Evolutionary conservation across 2,329 filamentous ascomycete genomes (phyloP).

Genomic region (Penicillium sp.): DNA sequence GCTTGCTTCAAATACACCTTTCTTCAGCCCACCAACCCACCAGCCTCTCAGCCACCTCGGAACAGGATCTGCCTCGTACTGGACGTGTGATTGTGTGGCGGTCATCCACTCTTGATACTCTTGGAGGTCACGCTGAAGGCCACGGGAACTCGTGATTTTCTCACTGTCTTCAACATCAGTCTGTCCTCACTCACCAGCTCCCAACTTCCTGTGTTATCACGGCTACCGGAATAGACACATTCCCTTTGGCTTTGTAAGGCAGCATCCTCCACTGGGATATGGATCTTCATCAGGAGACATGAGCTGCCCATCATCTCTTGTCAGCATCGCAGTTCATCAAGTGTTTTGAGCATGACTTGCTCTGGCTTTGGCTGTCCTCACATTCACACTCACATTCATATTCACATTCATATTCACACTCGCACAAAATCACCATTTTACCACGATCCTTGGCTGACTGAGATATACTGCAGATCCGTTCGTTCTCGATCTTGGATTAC

Average conservation of each 20-base stretch:
- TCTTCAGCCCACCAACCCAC: conserved; percentile 5
- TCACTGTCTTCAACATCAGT: background rate
- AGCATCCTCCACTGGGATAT: background rate
- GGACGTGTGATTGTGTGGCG: background rate
- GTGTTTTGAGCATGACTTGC: background rate
- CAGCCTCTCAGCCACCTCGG: conserved; percentile 5
- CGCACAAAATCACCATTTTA: background rate
- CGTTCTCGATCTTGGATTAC: conserved; percentile 10
- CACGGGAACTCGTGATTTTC: background rate
- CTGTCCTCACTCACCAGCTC: background rate
- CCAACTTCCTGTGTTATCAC: background rate
- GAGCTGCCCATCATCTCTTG: background rate
- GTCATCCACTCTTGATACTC: too few species aligned
- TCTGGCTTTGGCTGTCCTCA: background rate
- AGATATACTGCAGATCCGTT: conserved; percentile 8
- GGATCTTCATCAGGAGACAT: background rate
- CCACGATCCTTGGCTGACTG: background rate
- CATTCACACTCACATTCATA: background rate
- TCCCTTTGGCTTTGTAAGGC: background rate
- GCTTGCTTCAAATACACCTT: background rate
- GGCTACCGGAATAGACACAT: background rate
- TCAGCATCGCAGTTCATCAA: background rate
- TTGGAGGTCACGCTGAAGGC: background rate
- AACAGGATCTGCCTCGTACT: background rate
- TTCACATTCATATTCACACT: background rate